Conservation (phyloP, 1,284 basidiomycete species). For the Cystobasidiaceae sp. region DNA sequence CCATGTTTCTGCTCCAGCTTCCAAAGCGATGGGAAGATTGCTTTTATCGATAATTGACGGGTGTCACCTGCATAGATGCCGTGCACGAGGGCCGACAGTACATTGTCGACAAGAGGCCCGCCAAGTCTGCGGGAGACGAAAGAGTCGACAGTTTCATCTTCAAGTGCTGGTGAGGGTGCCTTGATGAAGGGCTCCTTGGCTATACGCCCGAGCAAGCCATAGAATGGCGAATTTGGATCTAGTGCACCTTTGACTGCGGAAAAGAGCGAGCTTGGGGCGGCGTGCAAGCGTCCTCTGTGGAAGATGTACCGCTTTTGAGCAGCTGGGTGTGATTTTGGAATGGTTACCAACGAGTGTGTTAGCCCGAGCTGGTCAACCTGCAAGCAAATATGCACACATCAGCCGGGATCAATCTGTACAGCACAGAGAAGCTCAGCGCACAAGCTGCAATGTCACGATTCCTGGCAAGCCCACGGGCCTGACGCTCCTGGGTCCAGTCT, state of each 20-base stretch:
- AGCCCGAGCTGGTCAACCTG: conserved; percentile 72
- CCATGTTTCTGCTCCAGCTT: conserved; percentile 61
- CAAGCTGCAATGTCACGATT: conserved; percentile 61
- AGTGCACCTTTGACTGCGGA: conserved; percentile 45
- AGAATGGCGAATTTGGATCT: conserved; percentile 34
- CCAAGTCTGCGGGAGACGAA: conserved; percentile 77
- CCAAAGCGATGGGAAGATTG: conserved; percentile 68
- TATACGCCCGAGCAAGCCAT: conserved; percentile 35
- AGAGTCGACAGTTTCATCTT: conserved; percentile 74
- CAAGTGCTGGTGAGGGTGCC: neutral
- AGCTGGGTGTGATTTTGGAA: conserved; percentile 61
- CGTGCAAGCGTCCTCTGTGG: conserved; percentile 55
- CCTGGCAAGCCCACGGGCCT: conserved; percentile 63
- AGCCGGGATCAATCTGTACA: neutral
- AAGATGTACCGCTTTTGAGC: conserved; percentile 70
- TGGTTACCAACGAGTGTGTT: conserved; percentile 57
- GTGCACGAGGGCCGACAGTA: conserved; percentile 80
- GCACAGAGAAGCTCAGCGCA: conserved; percentile 50
- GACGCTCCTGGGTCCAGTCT: conserved; percentile 76
- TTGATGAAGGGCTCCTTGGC: conserved; percentile 12
- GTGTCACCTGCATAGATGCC: conserved; percentile 90
- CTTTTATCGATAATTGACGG: conserved; percentile 63
- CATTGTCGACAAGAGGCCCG: conserved; percentile 60
- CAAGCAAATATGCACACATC: neutral
- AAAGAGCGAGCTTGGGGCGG: conserved; percentile 52